Evolutionary conservation across 1,284 basidiomycete species (phyloP), one percentile per base, ranked within the genome.

Genomic region (Fomes fomentarius): DNA sequence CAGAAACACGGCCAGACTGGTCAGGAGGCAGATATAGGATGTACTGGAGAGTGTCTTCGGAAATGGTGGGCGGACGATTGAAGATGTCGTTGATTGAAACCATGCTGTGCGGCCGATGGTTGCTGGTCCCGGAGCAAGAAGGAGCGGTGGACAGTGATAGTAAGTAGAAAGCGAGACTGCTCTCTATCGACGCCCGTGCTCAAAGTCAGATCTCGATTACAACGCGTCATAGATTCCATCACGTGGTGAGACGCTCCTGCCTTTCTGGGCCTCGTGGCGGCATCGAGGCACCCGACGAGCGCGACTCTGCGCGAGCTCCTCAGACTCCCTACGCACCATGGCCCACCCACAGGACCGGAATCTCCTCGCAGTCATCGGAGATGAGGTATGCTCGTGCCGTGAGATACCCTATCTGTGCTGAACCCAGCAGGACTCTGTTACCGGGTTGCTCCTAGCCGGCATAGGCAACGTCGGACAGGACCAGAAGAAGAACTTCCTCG

Each of bases 401-500:
- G 1, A 22, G n/a, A 39, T 11, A 6, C 24, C 50, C 6, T n/a
- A 33, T 45, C 22, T 42, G 31, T 44, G 3, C 46, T 52, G 45
- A 54, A 33, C 24, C 9, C 19, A 17, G 14, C 66, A 97, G 95
- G 96, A 98, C 75, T 94, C 95, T 2, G 92, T 98, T 59, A 98
- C 95, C 0, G 95, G 95, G 37, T 80, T 97, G 17, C 81, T 98
- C 41, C 81, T 98, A 44, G 95, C 95, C 12, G 95, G 95, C 37
- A 85, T 97, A 50, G 95, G 95, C 1, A 89, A 98, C 71, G 80
- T 97, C 60, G 87, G 90, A 64, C 84, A 91, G 57, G 82, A 90
- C 50, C 91, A 93, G 75, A 92, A 89, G 80, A 96, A 96, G 87
- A 98, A 97, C 78, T 97, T 98, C 70, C 78, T 97, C 46, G 85